Evolutionary conservation across 306 rosid species (phyloP).

Genomic region (Sechiopsis laciniata): DNA sequence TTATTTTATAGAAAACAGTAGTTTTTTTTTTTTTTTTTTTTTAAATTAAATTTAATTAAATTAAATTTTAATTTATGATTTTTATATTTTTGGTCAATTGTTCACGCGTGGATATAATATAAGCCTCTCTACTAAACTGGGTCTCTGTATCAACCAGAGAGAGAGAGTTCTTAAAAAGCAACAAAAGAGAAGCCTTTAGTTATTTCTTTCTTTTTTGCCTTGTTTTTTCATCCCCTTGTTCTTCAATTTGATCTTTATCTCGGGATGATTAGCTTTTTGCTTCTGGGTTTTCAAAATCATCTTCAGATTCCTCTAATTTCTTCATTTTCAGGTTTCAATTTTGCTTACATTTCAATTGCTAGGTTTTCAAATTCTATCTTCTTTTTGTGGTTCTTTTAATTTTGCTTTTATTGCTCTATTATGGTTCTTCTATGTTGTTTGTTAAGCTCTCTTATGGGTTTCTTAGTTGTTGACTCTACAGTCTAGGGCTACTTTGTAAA

Average conservation of each 20-base stretch:
- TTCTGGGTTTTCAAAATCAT: conserved; percentile 5
- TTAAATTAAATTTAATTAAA: no score
- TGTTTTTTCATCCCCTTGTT: background rate
- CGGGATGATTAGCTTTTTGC: background rate
- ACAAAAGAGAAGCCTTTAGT: no score
- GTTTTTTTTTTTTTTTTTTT: background rate
- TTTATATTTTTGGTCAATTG: background rate
- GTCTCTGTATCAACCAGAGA: background rate
- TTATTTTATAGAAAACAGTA: background rate
- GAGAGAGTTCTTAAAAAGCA: background rate
- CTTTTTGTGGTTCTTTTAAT: no score
- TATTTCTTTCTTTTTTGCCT: no score
- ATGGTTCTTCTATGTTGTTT: background rate
- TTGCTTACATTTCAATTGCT: background rate
- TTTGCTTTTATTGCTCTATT: background rate
- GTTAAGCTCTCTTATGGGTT: background rate
- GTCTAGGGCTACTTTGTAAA: background rate
- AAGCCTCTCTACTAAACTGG: background rate
- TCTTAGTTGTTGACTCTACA: background rate
- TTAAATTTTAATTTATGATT: background rate
- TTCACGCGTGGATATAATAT: conserved; percentile 10
- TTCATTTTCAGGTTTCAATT: background rate
- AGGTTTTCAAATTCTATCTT: background rate
- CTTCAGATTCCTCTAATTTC: conserved; percentile 6
- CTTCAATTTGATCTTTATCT: background rate